phyloP scores from a whole-genome alignment of 148 eudicot species.

The Rhododendron simsii region DNA sequence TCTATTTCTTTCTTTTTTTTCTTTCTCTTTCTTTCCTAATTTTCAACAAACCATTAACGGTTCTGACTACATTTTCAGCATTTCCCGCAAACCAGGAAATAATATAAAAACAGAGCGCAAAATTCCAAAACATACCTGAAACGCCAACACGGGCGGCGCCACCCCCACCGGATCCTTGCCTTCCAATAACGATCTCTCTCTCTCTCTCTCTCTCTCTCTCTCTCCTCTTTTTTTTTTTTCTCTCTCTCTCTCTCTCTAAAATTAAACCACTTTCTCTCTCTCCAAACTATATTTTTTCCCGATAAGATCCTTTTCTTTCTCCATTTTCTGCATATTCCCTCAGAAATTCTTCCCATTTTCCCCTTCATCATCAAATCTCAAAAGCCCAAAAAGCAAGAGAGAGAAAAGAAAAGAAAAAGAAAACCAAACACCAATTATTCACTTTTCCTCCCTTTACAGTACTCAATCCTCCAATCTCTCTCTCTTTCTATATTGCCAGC shows the following conservation, averaged over 20 bases:
- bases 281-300: slow-evolving; percentile 2
- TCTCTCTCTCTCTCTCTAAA: slow-evolving; percentile 6
- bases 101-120: neutral
- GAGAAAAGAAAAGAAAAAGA: slow-evolving; percentile 8
- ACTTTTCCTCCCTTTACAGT: slow-evolving; percentile 12
- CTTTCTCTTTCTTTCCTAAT: neutral
- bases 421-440: slow-evolving; percentile 29
- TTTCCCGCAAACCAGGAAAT: neutral
- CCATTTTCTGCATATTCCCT: slow-evolving; percentile 12
- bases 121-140: neutral
- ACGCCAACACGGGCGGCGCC: slow-evolving; percentile 24
- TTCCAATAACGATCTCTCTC: neutral
- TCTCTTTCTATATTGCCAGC: slow-evolving; percentile 3
- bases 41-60: neutral
- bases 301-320: slow-evolving; percentile 1
- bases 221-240: neutral
- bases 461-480: slow-evolving; percentile 8
- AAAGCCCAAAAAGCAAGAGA: slow-evolving; percentile 22
- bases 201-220: neutral
- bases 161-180: slow-evolving; percentile 17
- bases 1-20: no score
- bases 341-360: slow-evolving; percentile 12
- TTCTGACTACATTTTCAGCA: neutral
- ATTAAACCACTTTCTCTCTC: slow-evolving; percentile 1
- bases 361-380: slow-evolving; percentile 5